These are phyloP conservation scores for Lentinus tigrinus DNA, from an alignment of 768 basidiomycete species.

Conservation along the genomic window DNA sequence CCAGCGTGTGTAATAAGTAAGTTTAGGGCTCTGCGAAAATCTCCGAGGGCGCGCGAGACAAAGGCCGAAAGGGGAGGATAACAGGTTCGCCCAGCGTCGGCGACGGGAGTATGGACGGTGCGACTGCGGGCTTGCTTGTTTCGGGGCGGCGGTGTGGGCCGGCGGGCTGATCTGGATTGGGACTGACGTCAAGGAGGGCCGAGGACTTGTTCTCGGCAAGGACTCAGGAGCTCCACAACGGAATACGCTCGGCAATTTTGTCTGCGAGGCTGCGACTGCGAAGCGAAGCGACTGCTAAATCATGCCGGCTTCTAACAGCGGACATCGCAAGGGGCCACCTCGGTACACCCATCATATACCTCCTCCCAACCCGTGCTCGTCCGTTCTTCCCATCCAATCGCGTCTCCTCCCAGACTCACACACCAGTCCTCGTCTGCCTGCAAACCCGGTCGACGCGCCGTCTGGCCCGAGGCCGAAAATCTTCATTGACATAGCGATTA, in stretches of 20 bases:
- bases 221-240: not conserved
- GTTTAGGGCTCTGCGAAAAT: not conserved
- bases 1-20: not conserved
- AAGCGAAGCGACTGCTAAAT: too few relatives aligned
- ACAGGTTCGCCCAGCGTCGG: not conserved
- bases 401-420: too few relatives aligned
- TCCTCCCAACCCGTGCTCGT: too few relatives aligned
- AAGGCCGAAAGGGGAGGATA: too few relatives aligned
- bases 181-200: constrained; percentile 9
- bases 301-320: too few relatives aligned
- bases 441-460: not conserved
- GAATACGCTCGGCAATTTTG: constrained; percentile 3
- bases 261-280: too few relatives aligned
- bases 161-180: not conserved
- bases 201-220: not conserved
- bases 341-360: too few relatives aligned
- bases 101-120: not conserved
- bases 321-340: too few relatives aligned
- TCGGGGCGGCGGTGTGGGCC: not conserved
- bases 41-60: too few relatives aligned
- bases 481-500: constrained; percentile 1
- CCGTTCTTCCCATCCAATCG: too few relatives aligned
- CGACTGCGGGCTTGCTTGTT: not conserved
- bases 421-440: too few relatives aligned
- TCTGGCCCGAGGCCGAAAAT: not conserved